phyloP scores from a whole-genome alignment of 2,329 filamentous ascomycete species.

The Aureobasidium subglaciale region DNA sequence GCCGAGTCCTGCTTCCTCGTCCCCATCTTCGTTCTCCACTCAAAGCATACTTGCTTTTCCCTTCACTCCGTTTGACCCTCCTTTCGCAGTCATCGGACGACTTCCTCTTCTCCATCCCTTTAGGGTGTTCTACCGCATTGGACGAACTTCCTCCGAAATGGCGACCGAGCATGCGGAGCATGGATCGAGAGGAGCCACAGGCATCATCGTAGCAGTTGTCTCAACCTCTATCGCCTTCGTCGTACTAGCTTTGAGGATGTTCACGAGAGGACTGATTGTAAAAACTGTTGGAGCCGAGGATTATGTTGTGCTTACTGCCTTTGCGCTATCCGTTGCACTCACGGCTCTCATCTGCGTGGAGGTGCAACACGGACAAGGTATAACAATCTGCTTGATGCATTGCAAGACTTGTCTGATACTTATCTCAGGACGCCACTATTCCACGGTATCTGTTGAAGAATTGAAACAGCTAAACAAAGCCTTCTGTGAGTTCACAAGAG shows the following conservation, averaged over 20 bases:
- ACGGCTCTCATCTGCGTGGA: constrained; percentile 17
- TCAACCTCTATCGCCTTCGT: constrained; percentile 16
- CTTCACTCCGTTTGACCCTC: no score
- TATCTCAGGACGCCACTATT: not conserved
- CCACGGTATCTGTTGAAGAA: constrained; percentile 3
- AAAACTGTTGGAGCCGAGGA: constrained; percentile 17
- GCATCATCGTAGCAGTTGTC: constrained; percentile 11
- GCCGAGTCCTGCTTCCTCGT: not conserved
- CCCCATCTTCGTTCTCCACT: not conserved
- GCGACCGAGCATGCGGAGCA: not conserved
- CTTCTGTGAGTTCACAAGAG: not conserved
- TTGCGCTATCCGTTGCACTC: constrained; percentile 13
- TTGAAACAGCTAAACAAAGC: constrained; percentile 9
- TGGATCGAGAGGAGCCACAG: not conserved
- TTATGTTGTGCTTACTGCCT: constrained; percentile 14
- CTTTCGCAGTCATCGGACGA: no score
- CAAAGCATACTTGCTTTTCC: no score
- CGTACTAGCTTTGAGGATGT: constrained; percentile 12
- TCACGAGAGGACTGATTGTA: constrained; percentile 15
- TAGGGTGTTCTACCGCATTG: no score
- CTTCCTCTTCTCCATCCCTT: no score
- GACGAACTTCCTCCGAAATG: not conserved
- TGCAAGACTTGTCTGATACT: not conserved
- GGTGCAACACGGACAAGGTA: constrained; percentile 15
- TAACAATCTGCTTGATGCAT: not conserved